phyloP scores from a whole-genome alignment of 2,329 filamentous ascomycete species.

The Capronia americana region DNA sequence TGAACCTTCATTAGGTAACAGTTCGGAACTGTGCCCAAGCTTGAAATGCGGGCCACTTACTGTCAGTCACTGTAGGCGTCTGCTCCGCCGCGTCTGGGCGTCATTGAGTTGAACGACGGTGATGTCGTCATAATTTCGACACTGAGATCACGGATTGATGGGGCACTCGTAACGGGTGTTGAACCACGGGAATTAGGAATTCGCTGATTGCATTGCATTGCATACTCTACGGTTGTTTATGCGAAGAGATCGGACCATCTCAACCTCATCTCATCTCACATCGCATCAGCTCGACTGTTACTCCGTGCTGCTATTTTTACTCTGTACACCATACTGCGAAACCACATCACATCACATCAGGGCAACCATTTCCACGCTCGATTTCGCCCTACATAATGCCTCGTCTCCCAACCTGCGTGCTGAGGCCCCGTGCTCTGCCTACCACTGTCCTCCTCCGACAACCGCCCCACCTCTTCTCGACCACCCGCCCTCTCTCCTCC shows the following conservation, averaged over 20 bases:
- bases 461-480: slow-evolving; percentile 2
- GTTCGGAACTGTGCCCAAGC: background rate
- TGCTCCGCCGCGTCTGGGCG: no score
- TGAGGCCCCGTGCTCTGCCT: background rate
- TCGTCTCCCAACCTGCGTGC: background rate
- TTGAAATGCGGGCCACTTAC: background rate
- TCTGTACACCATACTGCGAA: background rate
- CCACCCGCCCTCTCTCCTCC: background rate
- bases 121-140: background rate
- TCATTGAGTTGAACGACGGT: background rate
- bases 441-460: background rate
- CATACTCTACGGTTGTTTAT: no score
- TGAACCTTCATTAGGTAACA: background rate
- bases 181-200: background rate
- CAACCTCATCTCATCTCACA: background rate
- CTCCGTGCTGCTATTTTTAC: background rate
- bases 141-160: background rate
- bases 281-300: background rate
- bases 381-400: background rate
- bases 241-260: no score
- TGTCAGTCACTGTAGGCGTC: no score
- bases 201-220: background rate
- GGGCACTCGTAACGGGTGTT: background rate
- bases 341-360: background rate
- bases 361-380: background rate